phyloP scores from a whole-genome alignment of 495 filamentous ascomycete genomes.

The Aspergillus asperescens region DNA sequence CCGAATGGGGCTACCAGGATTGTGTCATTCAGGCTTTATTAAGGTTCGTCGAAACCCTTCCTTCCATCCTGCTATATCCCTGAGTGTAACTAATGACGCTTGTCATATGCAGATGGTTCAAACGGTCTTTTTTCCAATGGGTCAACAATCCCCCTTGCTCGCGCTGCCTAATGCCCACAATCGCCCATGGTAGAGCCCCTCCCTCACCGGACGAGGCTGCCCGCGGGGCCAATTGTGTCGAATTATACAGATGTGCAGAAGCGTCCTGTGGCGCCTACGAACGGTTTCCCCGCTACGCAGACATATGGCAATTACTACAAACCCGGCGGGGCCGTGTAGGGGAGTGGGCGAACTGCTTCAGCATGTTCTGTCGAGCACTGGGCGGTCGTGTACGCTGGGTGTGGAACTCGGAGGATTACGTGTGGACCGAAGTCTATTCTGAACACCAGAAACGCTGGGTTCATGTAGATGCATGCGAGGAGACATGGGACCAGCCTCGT shows the following conservation, averaged over 20 bases:
- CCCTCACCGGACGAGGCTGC: constrained; percentile 86
- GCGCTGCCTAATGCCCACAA: constrained; percentile 74
- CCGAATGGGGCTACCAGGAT: constrained; percentile 98
- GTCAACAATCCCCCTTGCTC: constrained; percentile 91
- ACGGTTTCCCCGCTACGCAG: constrained; percentile 89
- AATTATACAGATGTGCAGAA: constrained; percentile 80
- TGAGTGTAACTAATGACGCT: neutral
- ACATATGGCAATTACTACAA: constrained; percentile 90
- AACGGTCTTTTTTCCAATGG: constrained; percentile 88
- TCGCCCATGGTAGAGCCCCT: constrained; percentile 71
- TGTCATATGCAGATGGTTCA: constrained; percentile 73
- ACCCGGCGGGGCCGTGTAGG: constrained; percentile 79
- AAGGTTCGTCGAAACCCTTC: constrained; percentile 43
- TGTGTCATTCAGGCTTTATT: constrained; percentile 88
- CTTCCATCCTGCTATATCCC: constrained; percentile 1
- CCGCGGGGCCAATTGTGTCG: constrained; percentile 77
- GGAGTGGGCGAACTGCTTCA: constrained; percentile 98
- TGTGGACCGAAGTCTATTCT: constrained; percentile 97
- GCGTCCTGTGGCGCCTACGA: constrained; percentile 67
- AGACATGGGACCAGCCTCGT: constrained; percentile 89
- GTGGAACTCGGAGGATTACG: constrained; percentile 95
- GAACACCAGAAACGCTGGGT: constrained; percentile 91
- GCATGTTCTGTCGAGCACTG: constrained; percentile 93
- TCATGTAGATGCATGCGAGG: constrained; percentile 95
- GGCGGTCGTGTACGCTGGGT: constrained; percentile 93